Evolutionary conservation across 1,139 yeast species (phyloP), one percentile per base, ranked within the genome.

Genomic region (Meyerozyma athensensis): DNA sequence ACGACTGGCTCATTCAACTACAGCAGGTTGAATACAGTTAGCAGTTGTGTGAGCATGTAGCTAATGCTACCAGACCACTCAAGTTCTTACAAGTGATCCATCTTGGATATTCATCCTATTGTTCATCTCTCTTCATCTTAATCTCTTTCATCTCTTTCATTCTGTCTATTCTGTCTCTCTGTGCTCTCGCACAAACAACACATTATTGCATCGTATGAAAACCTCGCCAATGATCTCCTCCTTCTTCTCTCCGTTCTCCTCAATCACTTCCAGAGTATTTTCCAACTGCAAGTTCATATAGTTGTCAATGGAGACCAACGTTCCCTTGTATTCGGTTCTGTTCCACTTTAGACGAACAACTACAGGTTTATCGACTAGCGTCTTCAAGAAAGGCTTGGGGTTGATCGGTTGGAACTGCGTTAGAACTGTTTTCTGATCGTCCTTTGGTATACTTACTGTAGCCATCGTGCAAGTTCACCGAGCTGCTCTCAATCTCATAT

Each of bases 301-400:
- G 50, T 87, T 86, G 57, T 92, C 99, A 20, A 87, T 84, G 1
- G 96, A 81, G 12, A 80, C 63, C 35, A 92, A 71, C n/a, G 60
- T 73, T 1, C 98, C 98, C 43, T 68, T 74, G 61, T 92, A 92
- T 56, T 89, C 95, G n/a, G 96, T 85, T 46, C 77, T 78, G 54
- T 89, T 92, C 85, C 96, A 94, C 59, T 92, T 92, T 45, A 92
- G 73, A 39, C 92, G 77, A n/a, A 92, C 95, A n/a, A 82, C 63
- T 12, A 92, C 89, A 17, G 66, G 68, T 43, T 80, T 73, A 41
- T 83, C 81, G 16, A 84, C 70, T 34, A 92, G 74, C 18, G 84
- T 81, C 45, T 83, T 83, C 39, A 92, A 67, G 50, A 83, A 92
- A 21, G 97, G 97, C 58, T 86, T 89, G 18, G 98, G 98, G 54